A percentile compares a stretch with the other conserved stretches of the same genome.
These are phyloP conservation scores for Hansenula sp. DNA, from an alignment of 1,139 yeast genomes.

Conservation along the genomic window DNA sequence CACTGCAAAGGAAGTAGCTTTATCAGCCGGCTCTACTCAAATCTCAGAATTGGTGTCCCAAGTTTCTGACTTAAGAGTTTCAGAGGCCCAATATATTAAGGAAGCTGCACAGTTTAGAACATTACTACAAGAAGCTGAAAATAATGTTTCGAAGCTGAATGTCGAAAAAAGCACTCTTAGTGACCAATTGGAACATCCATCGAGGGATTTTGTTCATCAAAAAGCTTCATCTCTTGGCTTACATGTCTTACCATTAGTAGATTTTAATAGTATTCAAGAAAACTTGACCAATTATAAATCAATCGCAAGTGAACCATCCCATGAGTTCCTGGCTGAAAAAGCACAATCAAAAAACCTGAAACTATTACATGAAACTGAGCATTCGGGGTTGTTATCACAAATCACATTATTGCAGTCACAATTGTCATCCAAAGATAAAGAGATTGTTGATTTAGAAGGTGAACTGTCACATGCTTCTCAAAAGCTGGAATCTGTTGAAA, in stretches of 20 bases:
- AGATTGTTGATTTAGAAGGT: background rate
- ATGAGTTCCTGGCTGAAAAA: constrained; percentile 24
- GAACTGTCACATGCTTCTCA: background rate
- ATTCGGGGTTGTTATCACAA: constrained; percentile 10
- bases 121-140: background rate
- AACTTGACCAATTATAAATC: constrained; percentile 5
- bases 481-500: background rate
- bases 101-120: constrained; percentile 7
- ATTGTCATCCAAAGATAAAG: background rate
- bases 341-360: constrained; percentile 29
- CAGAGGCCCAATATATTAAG: constrained; percentile 8
- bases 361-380: constrained; percentile 21
- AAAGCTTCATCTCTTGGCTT: constrained; percentile 27
- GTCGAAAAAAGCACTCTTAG: constrained; percentile 4
- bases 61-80: background rate
- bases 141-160: background rate
- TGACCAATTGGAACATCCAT: constrained; percentile 21
- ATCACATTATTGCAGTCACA: background rate
- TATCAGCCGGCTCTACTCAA: background rate
- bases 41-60: background rate
- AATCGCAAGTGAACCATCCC: constrained; percentile 24
- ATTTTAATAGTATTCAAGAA: constrained; percentile 3
- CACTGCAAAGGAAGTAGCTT: background rate
- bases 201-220: constrained; percentile 19
- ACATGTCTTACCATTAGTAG: constrained; percentile 21